Evolutionary conservation across 495 filamentous ascomycete species (phyloP), one percentile per base, ranked within the genome.

Genomic region (Chlorociboria aeruginascens): DNA sequence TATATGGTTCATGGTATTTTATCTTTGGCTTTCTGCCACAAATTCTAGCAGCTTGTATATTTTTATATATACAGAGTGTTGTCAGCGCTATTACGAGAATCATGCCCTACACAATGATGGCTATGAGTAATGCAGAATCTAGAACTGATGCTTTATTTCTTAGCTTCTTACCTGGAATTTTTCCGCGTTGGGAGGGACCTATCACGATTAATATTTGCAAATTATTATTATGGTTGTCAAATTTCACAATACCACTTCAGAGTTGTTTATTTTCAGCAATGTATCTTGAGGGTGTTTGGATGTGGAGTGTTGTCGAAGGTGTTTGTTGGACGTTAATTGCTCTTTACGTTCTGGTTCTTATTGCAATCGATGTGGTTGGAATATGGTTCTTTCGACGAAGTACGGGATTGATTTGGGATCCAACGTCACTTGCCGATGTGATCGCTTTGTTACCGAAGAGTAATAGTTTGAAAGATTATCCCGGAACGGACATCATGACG

Each of bases 371-470:
- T 29, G 53, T 70, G 13, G 52, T 66, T 11, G 66, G 62, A 45
- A 67, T 71, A 61, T 73, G 66, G 40, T 57, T 77, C 31, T 43
- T 73, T 13, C 64, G 72, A 20, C 67, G 66, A 31, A 70, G 63
- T 54, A 86, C 87, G 0, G 89, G 89, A 2, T 64, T 95, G 55
- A 78, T 81, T 62, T 95, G 89, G 89, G 86, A 89, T 61, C 76
- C 85, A 1, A 65, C 78, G n/a, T 86, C 79, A 11, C 63, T 94
- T 17, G 88, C 84, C 8, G 89, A 94, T 59, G 62, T 92, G 25
- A 69, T 86, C 39, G 74, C 79, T 3, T 65, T 94, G 8, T 72
- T 93, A 12, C 82, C 87, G 32, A 71, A 84, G 38, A 87, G 85
- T 33, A 95, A 95, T 61, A 77, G 79, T 10, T 66, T 86, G 31